Evolutionary conservation across 495 filamentous ascomycete genomes (phyloP).

Genomic region (Penicillium maclennaniae): DNA sequence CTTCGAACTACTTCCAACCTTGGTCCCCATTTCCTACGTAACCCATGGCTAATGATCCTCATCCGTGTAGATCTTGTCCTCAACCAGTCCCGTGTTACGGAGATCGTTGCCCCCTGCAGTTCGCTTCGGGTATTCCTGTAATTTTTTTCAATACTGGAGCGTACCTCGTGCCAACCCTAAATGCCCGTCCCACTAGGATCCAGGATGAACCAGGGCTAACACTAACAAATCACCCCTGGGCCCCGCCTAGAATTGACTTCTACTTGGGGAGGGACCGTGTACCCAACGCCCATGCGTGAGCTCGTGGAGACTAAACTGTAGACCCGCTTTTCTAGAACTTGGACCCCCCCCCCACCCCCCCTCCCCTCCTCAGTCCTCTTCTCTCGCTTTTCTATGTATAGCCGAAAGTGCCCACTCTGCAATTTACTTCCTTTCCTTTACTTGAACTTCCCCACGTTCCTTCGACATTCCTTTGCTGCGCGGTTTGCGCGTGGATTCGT

Average conservation of each 20-base stretch:
- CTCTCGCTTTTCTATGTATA: constrained; percentile 8
- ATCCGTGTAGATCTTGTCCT: constrained; percentile 5
- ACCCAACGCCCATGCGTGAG: constrained; percentile 4
- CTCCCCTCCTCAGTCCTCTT: neutral
- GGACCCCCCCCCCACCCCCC: neutral
- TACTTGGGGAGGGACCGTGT: constrained; percentile 1
- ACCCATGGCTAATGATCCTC: constrained; percentile 19
- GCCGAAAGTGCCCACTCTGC: neutral
- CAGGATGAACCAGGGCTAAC: neutral
- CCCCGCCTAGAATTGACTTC: constrained; percentile 3
- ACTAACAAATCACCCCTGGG: too few relatives aligned
- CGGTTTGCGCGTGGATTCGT: constrained; percentile 12
- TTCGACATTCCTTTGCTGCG: constrained; percentile 8
- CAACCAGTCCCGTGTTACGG: neutral
- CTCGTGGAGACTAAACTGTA: constrained; percentile 11
- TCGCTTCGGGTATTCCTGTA: constrained; percentile 4
- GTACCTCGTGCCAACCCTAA: neutral
- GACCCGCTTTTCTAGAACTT: neutral
- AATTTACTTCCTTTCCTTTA: constrained; percentile 4
- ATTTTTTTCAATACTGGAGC: neutral
- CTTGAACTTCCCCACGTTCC: neutral
- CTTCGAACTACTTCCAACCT: constrained; percentile 3
- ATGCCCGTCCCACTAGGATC: neutral
- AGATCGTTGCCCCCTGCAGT: constrained; percentile 8
- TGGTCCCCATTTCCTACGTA: neutral